Evolutionary conservation across 23 red algal genomes (phyloP).

Genomic region (Agarophyton chilense): DNA sequence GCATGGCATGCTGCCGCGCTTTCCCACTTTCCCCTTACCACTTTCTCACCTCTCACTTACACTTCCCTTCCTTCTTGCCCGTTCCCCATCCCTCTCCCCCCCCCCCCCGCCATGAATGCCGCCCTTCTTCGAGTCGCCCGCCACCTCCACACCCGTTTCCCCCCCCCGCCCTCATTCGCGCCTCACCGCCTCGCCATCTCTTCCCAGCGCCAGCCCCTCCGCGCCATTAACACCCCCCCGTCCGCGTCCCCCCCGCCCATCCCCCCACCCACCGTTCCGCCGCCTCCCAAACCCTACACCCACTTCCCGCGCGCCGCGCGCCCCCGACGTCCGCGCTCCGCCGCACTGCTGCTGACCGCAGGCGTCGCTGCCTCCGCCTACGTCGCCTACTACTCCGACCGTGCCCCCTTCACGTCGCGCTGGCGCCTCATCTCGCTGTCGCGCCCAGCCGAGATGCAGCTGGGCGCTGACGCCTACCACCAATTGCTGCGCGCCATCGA

Average conservation of each 20-base stretch:
- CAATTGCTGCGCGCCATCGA: conserved; percentile 33
- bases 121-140: not conserved
- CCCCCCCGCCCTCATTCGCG: not conserved
- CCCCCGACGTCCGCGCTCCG: not conserved
- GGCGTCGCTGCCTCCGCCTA: not conserved
- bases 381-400: conserved; percentile 26
- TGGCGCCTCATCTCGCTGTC: conserved; percentile 81
- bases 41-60: not conserved
- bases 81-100: not conserved
- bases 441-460: conserved; percentile 52
- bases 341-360: not conserved
- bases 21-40: too few species aligned
- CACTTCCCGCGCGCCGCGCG: not conserved
- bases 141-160: not conserved
- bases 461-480: conserved; percentile 70
- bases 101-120: not conserved
- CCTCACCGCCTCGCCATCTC: not conserved
- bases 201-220: not conserved
- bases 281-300: not conserved
- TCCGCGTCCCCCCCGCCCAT: not conserved
- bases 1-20: too few species aligned
- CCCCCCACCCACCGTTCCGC: too few species aligned
- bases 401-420: conserved; percentile 82
- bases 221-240: not conserved
- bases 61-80: too few species aligned